phyloP scores from a whole-genome alignment of 2,329 filamentous ascomycete genomes.

The Macrophomina tecta region DNA sequence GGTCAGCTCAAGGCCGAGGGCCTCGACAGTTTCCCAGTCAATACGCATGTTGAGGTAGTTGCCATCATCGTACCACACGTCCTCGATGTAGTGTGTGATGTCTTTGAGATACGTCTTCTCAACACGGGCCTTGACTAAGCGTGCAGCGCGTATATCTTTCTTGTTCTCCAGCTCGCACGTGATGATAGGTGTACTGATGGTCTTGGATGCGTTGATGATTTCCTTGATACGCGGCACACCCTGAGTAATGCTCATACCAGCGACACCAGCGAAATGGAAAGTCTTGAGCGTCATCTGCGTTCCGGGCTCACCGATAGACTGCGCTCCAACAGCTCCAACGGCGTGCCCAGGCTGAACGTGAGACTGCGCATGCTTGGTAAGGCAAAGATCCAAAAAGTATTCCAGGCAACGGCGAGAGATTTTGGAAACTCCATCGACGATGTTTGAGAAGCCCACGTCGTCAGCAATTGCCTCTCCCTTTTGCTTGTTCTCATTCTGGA shows the following conservation, averaged over 20 bases:
- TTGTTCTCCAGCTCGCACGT: conserved; percentile 82
- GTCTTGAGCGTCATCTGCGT: conserved; percentile 99
- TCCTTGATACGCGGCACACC: conserved; percentile 99
- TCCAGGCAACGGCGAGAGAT: conserved; percentile 76
- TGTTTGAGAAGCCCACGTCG: conserved; percentile 25
- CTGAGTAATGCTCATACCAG: conserved; percentile 98
- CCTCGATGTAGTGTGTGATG: conserved; percentile 79
- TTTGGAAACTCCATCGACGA: conserved; percentile 75
- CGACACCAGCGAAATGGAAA: conserved; percentile 99
- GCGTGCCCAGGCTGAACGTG: conserved; percentile 94
- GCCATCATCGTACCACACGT: conserved; percentile 80
- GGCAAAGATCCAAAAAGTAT: conserved; percentile 79
- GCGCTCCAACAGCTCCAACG: conserved; percentile 93
- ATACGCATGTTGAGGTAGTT: conserved; percentile 82
- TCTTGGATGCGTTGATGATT: conserved; percentile 97
- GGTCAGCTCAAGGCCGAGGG: conserved; percentile 80
- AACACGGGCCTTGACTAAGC: conserved; percentile 88
- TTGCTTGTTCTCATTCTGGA: conserved; percentile 54
- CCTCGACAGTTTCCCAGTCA: conserved; percentile 77
- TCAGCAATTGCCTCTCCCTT: conserved; percentile 4
- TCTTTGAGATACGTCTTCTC: conserved; percentile 94
- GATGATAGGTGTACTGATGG: conserved; percentile 93
- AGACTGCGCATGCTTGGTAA: conserved; percentile 89
- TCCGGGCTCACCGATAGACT: conserved; percentile 97
- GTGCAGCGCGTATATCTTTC: conserved; percentile 76